These are phyloP conservation scores for Delonix regia DNA, from an alignment of 306 rosid genomes.

Conservation along the genomic window DNA sequence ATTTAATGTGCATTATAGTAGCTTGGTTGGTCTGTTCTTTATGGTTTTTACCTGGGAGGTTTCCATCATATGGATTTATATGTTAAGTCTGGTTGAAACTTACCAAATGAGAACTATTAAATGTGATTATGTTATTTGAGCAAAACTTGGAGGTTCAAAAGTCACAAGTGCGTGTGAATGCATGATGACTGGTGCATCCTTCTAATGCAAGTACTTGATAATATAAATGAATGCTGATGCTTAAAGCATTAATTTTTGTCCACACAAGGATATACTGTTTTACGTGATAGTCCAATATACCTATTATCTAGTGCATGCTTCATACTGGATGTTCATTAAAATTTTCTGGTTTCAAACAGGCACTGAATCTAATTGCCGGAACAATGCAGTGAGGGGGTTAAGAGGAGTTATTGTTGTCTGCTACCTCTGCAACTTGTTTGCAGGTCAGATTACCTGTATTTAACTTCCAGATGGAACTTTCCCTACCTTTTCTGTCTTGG, in stretches of 20 bases:
- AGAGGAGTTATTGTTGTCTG: neutral
- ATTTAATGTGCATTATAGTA: neutral
- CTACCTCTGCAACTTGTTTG: neutral
- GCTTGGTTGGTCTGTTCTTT: neutral
- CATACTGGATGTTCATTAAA: neutral
- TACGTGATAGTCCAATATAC: neutral
- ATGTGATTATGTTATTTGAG: neutral
- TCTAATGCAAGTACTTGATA: neutral
- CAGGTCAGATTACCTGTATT: neutral
- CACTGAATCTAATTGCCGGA: neutral
- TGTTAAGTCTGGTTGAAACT: neutral
- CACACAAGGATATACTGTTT: neutral
- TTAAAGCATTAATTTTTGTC: neutral
- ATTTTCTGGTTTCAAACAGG: neutral
- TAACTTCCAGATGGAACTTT: neutral
- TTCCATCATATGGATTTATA: neutral
- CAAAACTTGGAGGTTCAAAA: neutral
- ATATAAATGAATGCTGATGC: neutral
- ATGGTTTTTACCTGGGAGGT: neutral
- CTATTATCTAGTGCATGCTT: neutral
- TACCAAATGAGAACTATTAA: neutral
- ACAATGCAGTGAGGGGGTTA: neutral
- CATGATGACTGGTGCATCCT: neutral
- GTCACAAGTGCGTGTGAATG: neutral
- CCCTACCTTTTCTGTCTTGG: neutral